A percentile compares a stretch with the other conserved stretches of the same genome.
phyloP scores from a whole-genome alignment of 345 rosid species.

The Turnera subulata region DNA sequence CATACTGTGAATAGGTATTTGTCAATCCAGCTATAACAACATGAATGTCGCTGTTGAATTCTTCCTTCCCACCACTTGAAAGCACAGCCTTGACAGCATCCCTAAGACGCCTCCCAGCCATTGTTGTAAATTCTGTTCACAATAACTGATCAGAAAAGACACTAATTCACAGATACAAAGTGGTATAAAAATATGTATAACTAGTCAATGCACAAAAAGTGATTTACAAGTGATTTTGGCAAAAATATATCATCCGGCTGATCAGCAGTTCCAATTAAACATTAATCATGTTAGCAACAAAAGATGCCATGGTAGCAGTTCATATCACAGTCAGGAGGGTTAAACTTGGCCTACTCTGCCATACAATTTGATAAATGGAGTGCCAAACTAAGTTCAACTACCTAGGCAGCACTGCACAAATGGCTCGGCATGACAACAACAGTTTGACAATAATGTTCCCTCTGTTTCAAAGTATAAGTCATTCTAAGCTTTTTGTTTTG shows the following conservation, averaged over 20 bases:
- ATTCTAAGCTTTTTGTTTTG: too few species aligned
- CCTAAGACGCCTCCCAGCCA: slow-evolving; percentile 99
- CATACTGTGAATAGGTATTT: slow-evolving; percentile 87
- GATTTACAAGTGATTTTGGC: not conserved
- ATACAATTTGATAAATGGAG: too few species aligned
- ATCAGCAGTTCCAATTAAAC: not conserved
- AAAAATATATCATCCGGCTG: not conserved
- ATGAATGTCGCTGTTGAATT: slow-evolving; percentile 47
- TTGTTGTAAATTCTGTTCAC: slow-evolving; percentile 81
- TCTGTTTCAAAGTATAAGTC: too few species aligned
- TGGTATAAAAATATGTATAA: not conserved
- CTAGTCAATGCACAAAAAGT: not conserved
- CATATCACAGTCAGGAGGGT: too few species aligned
- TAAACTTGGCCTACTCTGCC: too few species aligned
- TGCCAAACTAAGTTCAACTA: too few species aligned
- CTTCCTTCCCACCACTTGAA: slow-evolving; percentile 39
- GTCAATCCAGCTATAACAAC: slow-evolving; percentile 92
- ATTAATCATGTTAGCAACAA: too few species aligned
- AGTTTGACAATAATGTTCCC: too few species aligned
- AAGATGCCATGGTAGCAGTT: too few species aligned
- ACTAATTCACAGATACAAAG: slow-evolving; percentile 7
- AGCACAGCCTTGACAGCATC: slow-evolving; percentile 78
- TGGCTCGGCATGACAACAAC: too few species aligned
- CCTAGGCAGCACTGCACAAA: too few species aligned
- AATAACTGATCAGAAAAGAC: slow-evolving; percentile 11